Conservation (phyloP, 148 eudicot genomes). For the Suaeda aralocaspica region DNA sequence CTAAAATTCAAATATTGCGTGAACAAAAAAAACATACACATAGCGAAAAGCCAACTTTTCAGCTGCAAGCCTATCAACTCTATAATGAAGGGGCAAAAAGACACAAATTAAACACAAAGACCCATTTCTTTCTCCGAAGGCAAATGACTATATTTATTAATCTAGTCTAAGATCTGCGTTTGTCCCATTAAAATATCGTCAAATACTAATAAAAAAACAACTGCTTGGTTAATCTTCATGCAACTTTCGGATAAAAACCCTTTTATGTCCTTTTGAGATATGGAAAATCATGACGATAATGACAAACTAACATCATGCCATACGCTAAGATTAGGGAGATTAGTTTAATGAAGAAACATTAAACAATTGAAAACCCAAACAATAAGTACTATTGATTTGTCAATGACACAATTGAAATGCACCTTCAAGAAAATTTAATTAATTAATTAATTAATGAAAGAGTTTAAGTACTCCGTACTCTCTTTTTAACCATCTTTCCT, state of each 20-base stretch:
- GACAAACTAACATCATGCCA: slow-evolving; percentile 13
- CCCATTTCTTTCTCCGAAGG: no score
- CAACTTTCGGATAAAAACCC: neutral
- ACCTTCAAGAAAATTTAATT: slow-evolving; percentile 17
- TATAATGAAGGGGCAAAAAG: no score
- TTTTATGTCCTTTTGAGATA: neutral
- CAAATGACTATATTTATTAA: no score
- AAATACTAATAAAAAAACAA: neutral
- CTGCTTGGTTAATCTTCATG: slow-evolving; percentile 13
- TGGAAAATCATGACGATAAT: slow-evolving; percentile 6
- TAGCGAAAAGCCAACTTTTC: no score
- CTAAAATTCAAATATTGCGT: no score
- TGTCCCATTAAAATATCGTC: neutral
- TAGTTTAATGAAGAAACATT: slow-evolving; percentile 6
- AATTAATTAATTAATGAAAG: neutral
- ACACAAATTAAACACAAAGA: no score
- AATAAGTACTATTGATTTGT: slow-evolving; percentile 17
- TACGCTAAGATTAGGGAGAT: neutral
- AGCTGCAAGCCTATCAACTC: no score
- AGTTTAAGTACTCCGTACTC: no score
- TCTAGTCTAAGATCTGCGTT: no score
- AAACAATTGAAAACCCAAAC: slow-evolving; percentile 2
- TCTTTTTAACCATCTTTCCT: no score
- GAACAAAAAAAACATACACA: no score
- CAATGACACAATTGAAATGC: slow-evolving; percentile 34